Evolutionary conservation across 345 rosid genomes (phyloP).

Genomic region (Eucalyptus cloeziana): DNA sequence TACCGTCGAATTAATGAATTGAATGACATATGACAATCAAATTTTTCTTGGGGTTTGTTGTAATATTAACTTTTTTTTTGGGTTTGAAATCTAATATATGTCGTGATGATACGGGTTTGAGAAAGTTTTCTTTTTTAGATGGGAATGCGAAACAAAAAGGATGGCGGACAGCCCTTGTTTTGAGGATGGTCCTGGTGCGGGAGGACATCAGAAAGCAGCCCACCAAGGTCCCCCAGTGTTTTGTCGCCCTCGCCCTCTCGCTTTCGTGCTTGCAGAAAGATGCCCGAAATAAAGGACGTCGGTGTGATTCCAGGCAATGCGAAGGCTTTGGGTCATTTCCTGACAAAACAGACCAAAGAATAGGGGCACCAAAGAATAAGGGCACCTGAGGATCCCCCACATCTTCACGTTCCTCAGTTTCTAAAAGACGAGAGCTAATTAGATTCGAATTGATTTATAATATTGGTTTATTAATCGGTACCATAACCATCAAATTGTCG

Average conservation of each 20-base stretch:
- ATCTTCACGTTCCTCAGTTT: not conserved
- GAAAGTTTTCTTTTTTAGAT: not conserved
- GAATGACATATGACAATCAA: rapidly evolving
- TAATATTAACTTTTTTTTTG: too few relatives aligned
- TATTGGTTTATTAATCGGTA: not conserved
- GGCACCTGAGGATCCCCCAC: not conserved
- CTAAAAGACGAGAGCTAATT: not conserved
- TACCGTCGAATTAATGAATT: too few relatives aligned
- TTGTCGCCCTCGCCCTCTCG: not conserved
- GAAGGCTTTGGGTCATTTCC: not conserved
- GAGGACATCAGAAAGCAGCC: not conserved
- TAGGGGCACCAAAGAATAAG: not conserved
- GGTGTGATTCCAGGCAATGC: not conserved
- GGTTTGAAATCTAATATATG: too few relatives aligned
- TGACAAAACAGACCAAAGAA: not conserved
- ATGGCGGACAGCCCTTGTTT: not conserved
- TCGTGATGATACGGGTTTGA: not conserved
- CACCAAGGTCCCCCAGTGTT: not conserved
- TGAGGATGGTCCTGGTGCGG: not conserved
- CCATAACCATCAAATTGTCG: not conserved
- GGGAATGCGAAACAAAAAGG: not conserved
- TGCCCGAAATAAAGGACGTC: not conserved
- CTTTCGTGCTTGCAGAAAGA: not conserved
- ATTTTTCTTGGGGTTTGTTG: too few relatives aligned
- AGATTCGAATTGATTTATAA: not conserved